phyloP scores from a whole-genome alignment of 2,329 filamentous ascomycete genomes.

The Macrophomina tecta region DNA sequence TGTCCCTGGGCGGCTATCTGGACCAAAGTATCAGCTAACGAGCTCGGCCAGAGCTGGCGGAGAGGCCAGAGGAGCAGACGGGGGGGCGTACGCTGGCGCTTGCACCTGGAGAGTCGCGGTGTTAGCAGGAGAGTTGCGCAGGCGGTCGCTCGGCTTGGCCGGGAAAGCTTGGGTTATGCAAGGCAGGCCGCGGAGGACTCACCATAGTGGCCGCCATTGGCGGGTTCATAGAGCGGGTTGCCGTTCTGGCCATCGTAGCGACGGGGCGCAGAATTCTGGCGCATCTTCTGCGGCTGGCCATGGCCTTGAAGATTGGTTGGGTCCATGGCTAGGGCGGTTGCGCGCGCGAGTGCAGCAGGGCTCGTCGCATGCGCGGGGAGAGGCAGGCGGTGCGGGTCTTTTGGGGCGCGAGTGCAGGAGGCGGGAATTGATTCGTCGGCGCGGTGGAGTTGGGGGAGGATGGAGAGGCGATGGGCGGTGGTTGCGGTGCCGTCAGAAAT shows the following conservation, averaged over 20 bases:
- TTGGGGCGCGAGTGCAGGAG: constrained; percentile 18
- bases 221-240: constrained; percentile 54
- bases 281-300: constrained; percentile 45
- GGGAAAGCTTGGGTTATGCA: constrained; percentile 27
- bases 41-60: constrained; percentile 24
- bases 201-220: constrained; percentile 58
- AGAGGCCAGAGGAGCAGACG: constrained; percentile 29
- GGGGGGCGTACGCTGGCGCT: constrained; percentile 67
- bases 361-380: constrained; percentile 32
- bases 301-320: constrained; percentile 44
- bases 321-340: constrained; percentile 44
- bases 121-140: constrained; percentile 23
- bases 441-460: constrained; percentile 39
- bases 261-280: constrained; percentile 43
- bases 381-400: constrained; percentile 16
- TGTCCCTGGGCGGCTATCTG: constrained; percentile 87
- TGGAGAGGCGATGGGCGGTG: constrained; percentile 39
- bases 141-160: constrained; percentile 17
- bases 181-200: constrained; percentile 32
- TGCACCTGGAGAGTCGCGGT: constrained; percentile 58
- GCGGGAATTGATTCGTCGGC: constrained; percentile 28
- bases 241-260: constrained; percentile 59
- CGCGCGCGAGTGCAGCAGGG: constrained; percentile 33
- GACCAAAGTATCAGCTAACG: constrained; percentile 44
- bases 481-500: constrained; percentile 31